These are phyloP conservation scores for Xylaria flabelliformis DNA, from an alignment of 495 filamentous ascomycete species.

Conservation along the genomic window DNA sequence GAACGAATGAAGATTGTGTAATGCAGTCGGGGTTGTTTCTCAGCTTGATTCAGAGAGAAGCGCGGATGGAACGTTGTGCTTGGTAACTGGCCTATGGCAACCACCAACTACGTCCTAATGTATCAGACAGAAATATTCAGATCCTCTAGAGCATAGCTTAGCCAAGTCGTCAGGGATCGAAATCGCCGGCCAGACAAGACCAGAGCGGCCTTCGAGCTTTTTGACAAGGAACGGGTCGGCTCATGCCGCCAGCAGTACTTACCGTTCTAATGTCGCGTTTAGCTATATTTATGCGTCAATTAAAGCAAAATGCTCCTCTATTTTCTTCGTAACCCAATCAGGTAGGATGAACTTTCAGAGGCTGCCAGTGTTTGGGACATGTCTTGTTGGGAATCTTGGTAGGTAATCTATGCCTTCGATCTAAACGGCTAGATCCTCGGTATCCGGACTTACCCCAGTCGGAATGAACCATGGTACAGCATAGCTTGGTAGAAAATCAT, in stretches of 20 bases:
- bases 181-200: background rate
- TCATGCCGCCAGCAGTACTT: background rate
- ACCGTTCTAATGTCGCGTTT: background rate
- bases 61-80: slow-evolving; percentile 2
- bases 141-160: background rate
- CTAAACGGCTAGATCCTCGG: slow-evolving; percentile 13
- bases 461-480: slow-evolving; percentile 6
- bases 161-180: background rate
- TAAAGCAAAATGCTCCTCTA: background rate
- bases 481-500: slow-evolving; percentile 9
- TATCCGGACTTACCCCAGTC: slow-evolving; percentile 14
- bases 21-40: slow-evolving; percentile 3
- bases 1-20: slow-evolving; percentile 1
- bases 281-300: background rate
- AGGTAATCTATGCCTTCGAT: slow-evolving; percentile 1
- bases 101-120: background rate
- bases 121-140: background rate
- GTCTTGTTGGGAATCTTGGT: background rate
- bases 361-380: background rate
- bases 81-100: background rate
- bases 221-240: background rate
- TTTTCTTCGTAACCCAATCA: background rate
- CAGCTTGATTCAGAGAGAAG: slow-evolving; percentile 16
- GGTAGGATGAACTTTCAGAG: slow-evolving; percentile 8
- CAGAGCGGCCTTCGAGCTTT: background rate